Evolutionary conservation across 805 yeast genomes (phyloP).

Genomic region (Sugiyamaella lignohabitans): DNA sequence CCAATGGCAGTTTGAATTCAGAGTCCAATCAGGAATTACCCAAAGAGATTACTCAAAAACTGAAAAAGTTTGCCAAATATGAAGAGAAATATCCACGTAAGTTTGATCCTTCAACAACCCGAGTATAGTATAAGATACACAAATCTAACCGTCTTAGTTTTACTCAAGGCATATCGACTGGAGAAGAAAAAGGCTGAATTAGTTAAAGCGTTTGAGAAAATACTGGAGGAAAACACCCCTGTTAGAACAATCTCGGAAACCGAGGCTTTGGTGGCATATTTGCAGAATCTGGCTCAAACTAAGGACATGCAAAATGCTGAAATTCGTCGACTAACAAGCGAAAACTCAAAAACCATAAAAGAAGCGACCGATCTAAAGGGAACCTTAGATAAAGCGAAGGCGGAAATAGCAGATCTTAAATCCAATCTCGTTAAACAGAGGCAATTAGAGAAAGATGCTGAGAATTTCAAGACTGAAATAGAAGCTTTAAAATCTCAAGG

Average conservation of each 20-base stretch:
- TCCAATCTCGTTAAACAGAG: no score
- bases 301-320: slow-evolving; percentile 59
- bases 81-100: slow-evolving; percentile 80
- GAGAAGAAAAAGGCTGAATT: slow-evolving; percentile 65
- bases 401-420: no score
- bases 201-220: slow-evolving; percentile 56
- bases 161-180: slow-evolving; percentile 75
- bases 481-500: slow-evolving; percentile 5
- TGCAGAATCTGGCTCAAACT: slow-evolving; percentile 56
- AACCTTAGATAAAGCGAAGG: neutral
- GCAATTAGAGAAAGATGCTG: slow-evolving; percentile 29
- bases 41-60: slow-evolving; percentile 50
- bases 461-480: slow-evolving; percentile 6
- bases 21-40: slow-evolving; percentile 37
- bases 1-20: no score
- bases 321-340: slow-evolving; percentile 41
- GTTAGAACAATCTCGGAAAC: slow-evolving; percentile 67
- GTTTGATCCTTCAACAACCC: slow-evolving; percentile 2
- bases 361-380: slow-evolving; percentile 7
- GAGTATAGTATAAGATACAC: neutral
- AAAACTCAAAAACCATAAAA: slow-evolving; percentile 14
- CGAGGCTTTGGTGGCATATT: slow-evolving; percentile 60
- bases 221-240: slow-evolving; percentile 76
- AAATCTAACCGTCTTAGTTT: slow-evolving; percentile 20
- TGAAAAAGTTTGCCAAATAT: slow-evolving; percentile 74